Evolutionary conservation across 352 stramenopile genomes (phyloP).

Genomic region (Globisporangium okanoganense): DNA sequence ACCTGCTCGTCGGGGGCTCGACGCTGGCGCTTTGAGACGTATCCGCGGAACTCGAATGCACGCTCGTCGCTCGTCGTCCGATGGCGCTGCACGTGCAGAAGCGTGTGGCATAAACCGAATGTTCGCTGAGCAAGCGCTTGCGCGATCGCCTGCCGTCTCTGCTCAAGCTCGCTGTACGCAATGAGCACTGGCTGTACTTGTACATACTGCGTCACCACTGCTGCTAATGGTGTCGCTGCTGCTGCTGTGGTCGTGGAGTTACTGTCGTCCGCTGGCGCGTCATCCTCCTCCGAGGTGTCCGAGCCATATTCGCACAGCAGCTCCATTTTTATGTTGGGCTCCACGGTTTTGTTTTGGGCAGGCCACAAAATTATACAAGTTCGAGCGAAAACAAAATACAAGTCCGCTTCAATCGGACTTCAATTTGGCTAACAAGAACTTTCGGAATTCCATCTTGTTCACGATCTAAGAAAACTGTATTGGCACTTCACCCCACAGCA

Average conservation of each 20-base stretch:
- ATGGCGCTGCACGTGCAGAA: not conserved
- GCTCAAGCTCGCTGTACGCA: not conserved
- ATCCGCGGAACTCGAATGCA: slow-evolving; percentile 29
- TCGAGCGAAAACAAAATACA: not conserved
- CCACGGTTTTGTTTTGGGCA: not conserved
- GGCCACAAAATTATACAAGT: too few relatives aligned
- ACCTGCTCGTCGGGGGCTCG: not conserved
- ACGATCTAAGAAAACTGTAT: not conserved
- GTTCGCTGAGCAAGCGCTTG: not conserved
- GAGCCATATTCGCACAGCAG: slow-evolving; percentile 11
- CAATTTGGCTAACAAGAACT: not conserved
- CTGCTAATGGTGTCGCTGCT: not conserved
- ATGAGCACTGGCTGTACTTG: not conserved
- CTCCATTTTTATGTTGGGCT: slow-evolving; percentile 12
- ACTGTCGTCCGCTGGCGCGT: not conserved
- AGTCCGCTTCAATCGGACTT: not conserved
- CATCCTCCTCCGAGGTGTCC: slow-evolving; percentile 6
- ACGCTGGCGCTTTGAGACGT: slow-evolving; percentile 24
- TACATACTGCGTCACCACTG: not conserved
- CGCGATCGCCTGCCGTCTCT: not conserved
- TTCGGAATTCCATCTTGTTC: not conserved
- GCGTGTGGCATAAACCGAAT: not conserved
- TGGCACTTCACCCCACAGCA: not conserved
- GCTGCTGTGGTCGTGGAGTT: not conserved
- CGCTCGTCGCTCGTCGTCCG: slow-evolving; percentile 17